A percentile compares a stretch with the other conserved stretches of the same genome.
Conservation (phyloP, 208 protist genomes). For the Leishmania major region DNA sequence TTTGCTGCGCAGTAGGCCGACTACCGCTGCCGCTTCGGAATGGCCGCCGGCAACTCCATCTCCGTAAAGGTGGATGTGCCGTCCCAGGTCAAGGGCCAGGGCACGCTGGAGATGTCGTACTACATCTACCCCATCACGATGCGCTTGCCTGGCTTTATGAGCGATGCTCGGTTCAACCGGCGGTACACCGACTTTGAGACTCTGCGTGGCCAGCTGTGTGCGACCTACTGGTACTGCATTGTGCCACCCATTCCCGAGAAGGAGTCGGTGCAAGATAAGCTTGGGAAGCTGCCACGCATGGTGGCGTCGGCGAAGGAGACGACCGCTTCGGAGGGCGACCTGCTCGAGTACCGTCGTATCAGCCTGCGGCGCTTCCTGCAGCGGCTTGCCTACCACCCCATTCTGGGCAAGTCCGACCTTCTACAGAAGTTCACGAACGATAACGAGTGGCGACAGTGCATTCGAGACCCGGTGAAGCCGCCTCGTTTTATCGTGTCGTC, state of each 20-base stretch:
- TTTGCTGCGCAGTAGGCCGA: background rate
- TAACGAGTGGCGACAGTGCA: slow-evolving; percentile 63
- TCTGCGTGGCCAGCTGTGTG: slow-evolving; percentile 70
- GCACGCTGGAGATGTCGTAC: slow-evolving; percentile 80
- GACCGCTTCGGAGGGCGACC: slow-evolving; percentile 24
- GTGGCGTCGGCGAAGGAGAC: slow-evolving; percentile 27
- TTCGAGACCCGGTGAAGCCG: slow-evolving; percentile 40
- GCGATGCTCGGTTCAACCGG: slow-evolving; percentile 43
- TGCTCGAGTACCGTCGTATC: slow-evolving; percentile 81
- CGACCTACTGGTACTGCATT: slow-evolving; percentile 77
- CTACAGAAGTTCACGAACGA: slow-evolving; percentile 84
- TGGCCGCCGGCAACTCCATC: slow-evolving; percentile 28
- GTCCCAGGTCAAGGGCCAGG: slow-evolving; percentile 49
- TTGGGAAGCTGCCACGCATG: slow-evolving; percentile 50
- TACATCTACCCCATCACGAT: slow-evolving; percentile 79
- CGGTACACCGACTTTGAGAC: slow-evolving; percentile 92
- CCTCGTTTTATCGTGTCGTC: slow-evolving; percentile 37
- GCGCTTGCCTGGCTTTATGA: slow-evolving; percentile 41
- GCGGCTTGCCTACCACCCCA: slow-evolving; percentile 75
- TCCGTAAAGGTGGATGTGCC: slow-evolving; percentile 46
- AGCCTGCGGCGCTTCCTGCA: slow-evolving; percentile 78
- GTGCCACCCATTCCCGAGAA: slow-evolving; percentile 91
- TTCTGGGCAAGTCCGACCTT: slow-evolving; percentile 51
- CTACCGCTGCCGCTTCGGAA: background rate
- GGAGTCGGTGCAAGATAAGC: slow-evolving; percentile 66